Base-by-base conservation (phyloP, 805 yeast genomes). In the Wickerhamiella bombiphila region DNA sequence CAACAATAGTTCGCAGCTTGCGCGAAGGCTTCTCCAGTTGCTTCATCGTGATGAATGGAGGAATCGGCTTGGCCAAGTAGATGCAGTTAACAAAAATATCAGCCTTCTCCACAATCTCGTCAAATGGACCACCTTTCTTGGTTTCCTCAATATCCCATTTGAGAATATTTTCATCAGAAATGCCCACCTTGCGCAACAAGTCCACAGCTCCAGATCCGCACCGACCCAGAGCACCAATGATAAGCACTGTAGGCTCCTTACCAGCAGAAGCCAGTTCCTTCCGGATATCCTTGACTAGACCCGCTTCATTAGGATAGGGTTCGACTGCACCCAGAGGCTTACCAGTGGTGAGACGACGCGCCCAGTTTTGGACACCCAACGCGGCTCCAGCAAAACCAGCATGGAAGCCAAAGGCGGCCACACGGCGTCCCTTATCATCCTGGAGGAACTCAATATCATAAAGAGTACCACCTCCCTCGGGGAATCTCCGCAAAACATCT, bases 311-410 rank as follows among this genome's bases (percentile, higher is more conserved):
- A 36, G 80, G 76, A 61, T 76, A 88, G 32, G 96, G 93, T 22
- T 73, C 54, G 31, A 86, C 80, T 37, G 83, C 82, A 29, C 81
- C 80, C 49, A 91, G 66, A 46, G 82, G 74, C 57, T 75, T 72
- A 40, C 44, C 47, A n/a, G 45, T 37, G 28, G 74, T 61, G 59
- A 81, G 88, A 61, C 88, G 88, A 64, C 80, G 78, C 36, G 93
- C 80, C 95, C 97, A 91, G 60, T 85, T 94, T 58, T 73, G 73
- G 36, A 88, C 68, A 53, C 98, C 98, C 39, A 91, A 63, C 24
- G 98, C 99, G 25, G 99, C 98, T 54, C 99, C 99, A 5, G 97
- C 98, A 58, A 91, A 91, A n/a, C 99, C 99, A 32, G 99, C 98
- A 59, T 88, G 88, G 68, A 73, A 91, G n/a, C 99, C 99, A 57